Percentiles rank a stretch among this genome's conserved stretches.
Evolutionary conservation across 768 basidiomycete genomes (phyloP).

Genomic region (Gloeopeniophorella convolvens): DNA sequence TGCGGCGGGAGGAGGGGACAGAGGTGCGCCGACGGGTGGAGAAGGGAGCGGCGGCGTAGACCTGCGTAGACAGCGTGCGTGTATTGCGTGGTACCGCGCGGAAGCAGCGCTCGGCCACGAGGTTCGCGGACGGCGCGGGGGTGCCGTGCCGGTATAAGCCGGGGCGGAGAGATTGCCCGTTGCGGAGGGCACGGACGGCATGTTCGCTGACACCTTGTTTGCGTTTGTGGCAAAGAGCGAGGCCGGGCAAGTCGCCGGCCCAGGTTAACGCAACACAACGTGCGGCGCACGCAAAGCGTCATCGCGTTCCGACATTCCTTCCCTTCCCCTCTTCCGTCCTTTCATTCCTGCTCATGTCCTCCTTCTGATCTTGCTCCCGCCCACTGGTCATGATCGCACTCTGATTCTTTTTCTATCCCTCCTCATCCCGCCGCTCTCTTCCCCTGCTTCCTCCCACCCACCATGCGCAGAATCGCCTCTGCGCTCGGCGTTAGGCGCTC

Average conservation of each 20-base stretch:
- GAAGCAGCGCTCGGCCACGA: neutral
- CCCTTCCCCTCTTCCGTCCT: conserved; percentile 1
- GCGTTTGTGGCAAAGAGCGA: too few relatives aligned
- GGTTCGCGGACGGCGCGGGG: neutral
- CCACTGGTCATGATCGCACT: conserved; percentile 3
- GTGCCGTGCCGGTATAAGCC: neutral
- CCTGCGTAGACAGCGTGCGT: neutral
- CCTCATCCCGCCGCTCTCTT: neutral
- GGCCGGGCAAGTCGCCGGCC: too few relatives aligned
- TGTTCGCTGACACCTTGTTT: too few relatives aligned
- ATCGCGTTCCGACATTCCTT: neutral
- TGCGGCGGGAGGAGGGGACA: conserved; percentile 18
- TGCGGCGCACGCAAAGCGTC: too few relatives aligned
- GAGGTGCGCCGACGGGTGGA: too few relatives aligned
- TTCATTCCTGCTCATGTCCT: conserved; percentile 2
- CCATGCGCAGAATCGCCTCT: conserved; percentile 60
- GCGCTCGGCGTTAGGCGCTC: conserved; percentile 37
- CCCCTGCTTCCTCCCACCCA: conserved; percentile 1
- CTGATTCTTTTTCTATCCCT: neutral
- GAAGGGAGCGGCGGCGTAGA: too few relatives aligned
- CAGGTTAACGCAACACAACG: too few relatives aligned
- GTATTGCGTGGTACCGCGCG: neutral
- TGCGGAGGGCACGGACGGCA: too few relatives aligned
- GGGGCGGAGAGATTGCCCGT: too few relatives aligned
- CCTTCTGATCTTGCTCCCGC: neutral